phyloP scores from a whole-genome alignment of 371 early-diverging fungal species.

The Coemansia sp. region DNA sequence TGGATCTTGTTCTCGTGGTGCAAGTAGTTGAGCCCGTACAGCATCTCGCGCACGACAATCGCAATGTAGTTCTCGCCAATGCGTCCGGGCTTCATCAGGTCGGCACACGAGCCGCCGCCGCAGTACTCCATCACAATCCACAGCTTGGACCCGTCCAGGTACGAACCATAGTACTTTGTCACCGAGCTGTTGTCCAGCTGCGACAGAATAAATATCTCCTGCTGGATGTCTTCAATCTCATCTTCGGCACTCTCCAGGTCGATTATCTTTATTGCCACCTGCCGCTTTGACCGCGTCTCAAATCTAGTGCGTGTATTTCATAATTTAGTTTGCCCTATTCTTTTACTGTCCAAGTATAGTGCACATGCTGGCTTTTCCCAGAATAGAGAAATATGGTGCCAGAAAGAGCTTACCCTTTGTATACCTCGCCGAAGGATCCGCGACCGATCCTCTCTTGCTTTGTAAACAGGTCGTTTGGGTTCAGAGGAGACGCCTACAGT shows the following conservation, averaged over 20 bases:
- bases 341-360: neutral
- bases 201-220: constrained; percentile 94
- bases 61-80: constrained; percentile 89
- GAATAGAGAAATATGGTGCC: no score
- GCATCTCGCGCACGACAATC: constrained; percentile 85
- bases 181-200: constrained; percentile 89
- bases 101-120: constrained; percentile 88
- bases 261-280: constrained; percentile 92
- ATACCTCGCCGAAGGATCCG: constrained; percentile 92
- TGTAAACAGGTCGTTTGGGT: constrained; percentile 53
- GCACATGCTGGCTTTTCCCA: neutral
- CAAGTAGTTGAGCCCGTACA: constrained; percentile 92
- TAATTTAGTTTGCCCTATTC: neutral
- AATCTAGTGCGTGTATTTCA: constrained; percentile 54
- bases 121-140: constrained; percentile 97
- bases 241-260: constrained; percentile 94
- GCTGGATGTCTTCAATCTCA: constrained; percentile 97
- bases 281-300: constrained; percentile 71
- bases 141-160: constrained; percentile 76
- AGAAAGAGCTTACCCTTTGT: constrained; percentile 69
- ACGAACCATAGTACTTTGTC: constrained; percentile 86
- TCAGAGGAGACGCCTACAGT: constrained; percentile 36
- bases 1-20: constrained; percentile 94
- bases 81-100: constrained; percentile 80
- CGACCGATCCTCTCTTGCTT: constrained; percentile 75